Conservation (phyloP, 345 rosid genomes). For the Hibiscus trionum region DNA sequence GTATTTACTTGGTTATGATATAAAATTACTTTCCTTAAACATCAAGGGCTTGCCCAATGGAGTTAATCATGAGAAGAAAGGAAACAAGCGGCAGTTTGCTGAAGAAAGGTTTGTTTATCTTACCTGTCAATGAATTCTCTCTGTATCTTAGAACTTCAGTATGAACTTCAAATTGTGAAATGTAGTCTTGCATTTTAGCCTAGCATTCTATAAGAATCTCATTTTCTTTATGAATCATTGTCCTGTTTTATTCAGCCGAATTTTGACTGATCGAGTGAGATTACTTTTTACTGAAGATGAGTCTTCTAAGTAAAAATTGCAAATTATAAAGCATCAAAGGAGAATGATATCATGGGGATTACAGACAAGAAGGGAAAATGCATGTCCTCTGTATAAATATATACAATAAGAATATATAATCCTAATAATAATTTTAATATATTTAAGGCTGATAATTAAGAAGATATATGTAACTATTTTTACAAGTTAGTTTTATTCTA, state of each 20-base stretch:
- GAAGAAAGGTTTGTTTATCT: constrained; percentile 53
- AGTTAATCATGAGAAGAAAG: constrained; percentile 70
- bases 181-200: background rate
- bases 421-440: background rate
- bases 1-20: constrained; percentile 2
- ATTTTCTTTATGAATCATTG: background rate
- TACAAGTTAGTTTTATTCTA: background rate
- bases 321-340: background rate
- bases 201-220: background rate
- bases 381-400: background rate
- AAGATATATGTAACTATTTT: background rate
- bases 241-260: background rate
- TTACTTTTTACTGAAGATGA: background rate
- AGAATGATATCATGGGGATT: background rate
- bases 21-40: constrained; percentile 14
- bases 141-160: background rate
- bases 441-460: background rate
- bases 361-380: background rate
- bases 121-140: background rate
- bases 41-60: constrained; percentile 80
- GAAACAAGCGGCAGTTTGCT: constrained; percentile 64
- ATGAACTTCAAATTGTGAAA: background rate
- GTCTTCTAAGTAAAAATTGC: background rate
- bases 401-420: background rate
- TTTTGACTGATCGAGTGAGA: background rate